Evolutionary conservation across 163 green algal genomes (phyloP), one percentile per base, ranked within the genome.

Genomic region (Chlorella variabilis): DNA sequence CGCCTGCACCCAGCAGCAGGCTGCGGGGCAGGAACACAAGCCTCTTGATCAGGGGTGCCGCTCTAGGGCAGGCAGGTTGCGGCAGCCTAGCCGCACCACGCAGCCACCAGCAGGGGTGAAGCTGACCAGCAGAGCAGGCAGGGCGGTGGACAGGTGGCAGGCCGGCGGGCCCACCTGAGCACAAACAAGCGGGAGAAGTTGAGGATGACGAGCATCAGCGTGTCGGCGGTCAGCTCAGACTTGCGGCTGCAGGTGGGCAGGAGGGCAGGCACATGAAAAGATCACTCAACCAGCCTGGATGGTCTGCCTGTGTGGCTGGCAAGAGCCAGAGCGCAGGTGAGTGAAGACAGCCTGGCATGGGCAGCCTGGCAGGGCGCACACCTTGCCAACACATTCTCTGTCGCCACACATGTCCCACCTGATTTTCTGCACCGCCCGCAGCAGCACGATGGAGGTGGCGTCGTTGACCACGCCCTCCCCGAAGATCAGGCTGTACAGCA

Each of bases 381-480:
- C n/a, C n/a, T n/a, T n/a, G n/a, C n/a, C n/a, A n/a, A n/a, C n/a
- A n/a, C n/a, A n/a, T n/a, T n/a, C n/a, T n/a, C n/a, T n/a, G n/a
- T n/a, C n/a, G n/a, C n/a, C n/a, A n/a, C n/a, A 18, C 38, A 13
- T 0, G 4, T 36, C 3, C 42, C 54, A 54, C 70, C 66, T 74
- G 70, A 84, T 81, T 23, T 88, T 84, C 80, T 92, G 84, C 18
- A 92, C 82, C 5, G 86, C 75, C 36, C 88, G 86, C 62, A 98
- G 91, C 78, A 98, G 88, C 59, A 98, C 95, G 7, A 98, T 93
- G 31, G 87, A 91, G 36, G 94, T 95, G 51, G 95, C 95, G 70
- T 98, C 95, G 77, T 98, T 98, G 48, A 98, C 92, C 39, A 98
- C 92, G 1, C 93, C 95, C 78, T 98, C 95, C 0, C 95, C 95